These are phyloP conservation scores for Trichoderma gracile DNA, from an alignment of 2,329 filamentous ascomycete species.

Conservation along the genomic window DNA sequence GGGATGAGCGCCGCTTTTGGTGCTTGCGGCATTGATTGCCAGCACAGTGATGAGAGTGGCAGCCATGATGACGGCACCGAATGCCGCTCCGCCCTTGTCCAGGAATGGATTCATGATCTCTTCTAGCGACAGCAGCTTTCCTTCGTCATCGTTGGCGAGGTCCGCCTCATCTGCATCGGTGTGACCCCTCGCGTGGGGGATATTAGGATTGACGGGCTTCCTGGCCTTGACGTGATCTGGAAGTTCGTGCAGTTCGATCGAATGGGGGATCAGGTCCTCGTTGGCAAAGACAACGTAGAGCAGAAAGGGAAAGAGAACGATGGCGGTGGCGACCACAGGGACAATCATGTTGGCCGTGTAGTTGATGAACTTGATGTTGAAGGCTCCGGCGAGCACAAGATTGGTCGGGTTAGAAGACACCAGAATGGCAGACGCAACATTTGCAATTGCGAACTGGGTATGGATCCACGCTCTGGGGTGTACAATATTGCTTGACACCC, in stretches of 20 bases:
- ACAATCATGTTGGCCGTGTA: constrained; percentile 80
- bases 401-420: constrained; percentile 80
- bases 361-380: constrained; percentile 68
- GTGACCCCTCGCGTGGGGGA: constrained; percentile 62
- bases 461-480: constrained; percentile 73
- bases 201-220: constrained; percentile 70
- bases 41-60: constrained; percentile 66
- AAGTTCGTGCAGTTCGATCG: constrained; percentile 69
- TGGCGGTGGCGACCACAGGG: constrained; percentile 66
- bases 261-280: constrained; percentile 61
- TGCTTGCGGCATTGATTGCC: constrained; percentile 62
- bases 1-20: constrained; percentile 51
- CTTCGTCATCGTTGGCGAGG: constrained; percentile 49
- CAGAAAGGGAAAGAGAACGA: constrained; percentile 69
- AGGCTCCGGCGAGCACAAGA: constrained; percentile 71
- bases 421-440: constrained; percentile 72
- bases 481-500: constrained; percentile 70
- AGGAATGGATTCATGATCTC: constrained; percentile 76
- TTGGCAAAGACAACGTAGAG: constrained; percentile 69
- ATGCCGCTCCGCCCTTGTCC: constrained; percentile 64
- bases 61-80: constrained; percentile 67
- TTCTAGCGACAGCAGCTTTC: constrained; percentile 61
- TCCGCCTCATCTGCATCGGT: constrained; percentile 53
- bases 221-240: constrained; percentile 56
- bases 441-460: constrained; percentile 70